Percentiles rank a stretch among this genome's conserved stretches.
phyloP scores from a whole-genome alignment of 2,329 filamentous ascomycete species.

The Botryotinia calthae region DNA sequence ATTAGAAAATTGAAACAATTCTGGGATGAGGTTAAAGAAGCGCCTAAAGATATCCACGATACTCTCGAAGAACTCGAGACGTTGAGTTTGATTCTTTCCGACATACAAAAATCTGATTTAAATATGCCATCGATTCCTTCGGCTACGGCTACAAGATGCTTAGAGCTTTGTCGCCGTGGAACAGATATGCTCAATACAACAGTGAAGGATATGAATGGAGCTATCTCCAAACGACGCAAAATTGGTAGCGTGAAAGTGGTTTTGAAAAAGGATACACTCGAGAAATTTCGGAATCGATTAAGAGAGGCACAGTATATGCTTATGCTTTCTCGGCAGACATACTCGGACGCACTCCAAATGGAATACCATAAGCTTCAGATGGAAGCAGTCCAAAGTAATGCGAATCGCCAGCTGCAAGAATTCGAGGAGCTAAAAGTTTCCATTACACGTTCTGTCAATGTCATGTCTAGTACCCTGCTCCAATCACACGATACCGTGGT shows the following conservation, averaged over 20 bases:
- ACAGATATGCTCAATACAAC: not conserved
- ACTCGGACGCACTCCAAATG: not conserved
- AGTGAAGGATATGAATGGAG: not conserved
- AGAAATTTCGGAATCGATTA: not conserved
- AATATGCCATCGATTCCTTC: not conserved
- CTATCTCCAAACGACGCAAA: not conserved
- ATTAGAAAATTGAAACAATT: constrained; percentile 6
- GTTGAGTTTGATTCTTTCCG: not conserved
- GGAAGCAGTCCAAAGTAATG: not conserved
- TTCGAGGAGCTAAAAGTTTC: not conserved
- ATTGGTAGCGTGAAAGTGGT: not conserved
- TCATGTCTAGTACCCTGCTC: not conserved
- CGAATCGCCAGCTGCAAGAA: not conserved
- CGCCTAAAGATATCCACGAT: not conserved
- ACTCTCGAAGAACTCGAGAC: not conserved
- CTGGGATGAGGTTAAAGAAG: not conserved
- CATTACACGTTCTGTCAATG: not conserved
- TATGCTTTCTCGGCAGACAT: not conserved
- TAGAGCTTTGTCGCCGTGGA: not conserved
- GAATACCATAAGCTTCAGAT: not conserved
- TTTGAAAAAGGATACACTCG: not conserved
- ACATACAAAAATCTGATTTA: not conserved
- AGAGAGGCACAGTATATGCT: not conserved
- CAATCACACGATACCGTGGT: not conserved
- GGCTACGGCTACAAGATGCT: not conserved